Evolutionary conservation across 495 filamentous ascomycete genomes (phyloP).

Genomic region (Trichoderma orchidacearum): DNA sequence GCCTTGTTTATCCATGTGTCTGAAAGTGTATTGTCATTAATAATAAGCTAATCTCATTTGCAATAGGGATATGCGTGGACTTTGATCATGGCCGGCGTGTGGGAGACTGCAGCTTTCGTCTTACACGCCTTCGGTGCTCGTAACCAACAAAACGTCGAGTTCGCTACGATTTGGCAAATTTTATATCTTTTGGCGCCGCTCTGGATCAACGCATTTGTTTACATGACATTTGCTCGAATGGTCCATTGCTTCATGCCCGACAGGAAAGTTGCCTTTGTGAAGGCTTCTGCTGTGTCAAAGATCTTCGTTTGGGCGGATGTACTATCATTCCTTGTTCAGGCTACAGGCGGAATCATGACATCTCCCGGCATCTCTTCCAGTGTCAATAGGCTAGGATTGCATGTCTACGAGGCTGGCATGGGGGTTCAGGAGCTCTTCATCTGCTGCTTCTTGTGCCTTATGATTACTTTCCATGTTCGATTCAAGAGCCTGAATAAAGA

Average conservation of each 20-base stretch:
- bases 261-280: slow-evolving; percentile 32
- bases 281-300: slow-evolving; percentile 31
- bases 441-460: slow-evolving; percentile 31
- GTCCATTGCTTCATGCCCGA: slow-evolving; percentile 42
- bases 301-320: slow-evolving; percentile 54
- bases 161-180: slow-evolving; percentile 14
- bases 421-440: slow-evolving; percentile 49
- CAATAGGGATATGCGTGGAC: slow-evolving; percentile 26
- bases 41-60: slow-evolving; percentile 21
- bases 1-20: not conserved
- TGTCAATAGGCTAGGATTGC: slow-evolving; percentile 23
- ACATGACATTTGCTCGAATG: slow-evolving; percentile 54
- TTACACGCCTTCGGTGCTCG: slow-evolving; percentile 19
- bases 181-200: slow-evolving; percentile 33
- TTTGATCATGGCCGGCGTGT: slow-evolving; percentile 22
- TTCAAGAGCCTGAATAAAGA: not conserved
- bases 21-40: not conserved
- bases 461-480: slow-evolving; percentile 30
- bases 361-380: slow-evolving; percentile 7
- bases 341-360: slow-evolving; percentile 33
- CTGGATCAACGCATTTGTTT: slow-evolving; percentile 54
- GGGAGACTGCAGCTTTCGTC: slow-evolving; percentile 25
- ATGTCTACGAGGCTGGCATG: slow-evolving; percentile 50
- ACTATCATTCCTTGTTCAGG: slow-evolving; percentile 49
- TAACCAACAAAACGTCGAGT: slow-evolving; percentile 20